Evolutionary conservation across 345 rosid species (phyloP), one percentile per base, ranked within the genome.

Genomic region (Erodium maritimum): DNA sequence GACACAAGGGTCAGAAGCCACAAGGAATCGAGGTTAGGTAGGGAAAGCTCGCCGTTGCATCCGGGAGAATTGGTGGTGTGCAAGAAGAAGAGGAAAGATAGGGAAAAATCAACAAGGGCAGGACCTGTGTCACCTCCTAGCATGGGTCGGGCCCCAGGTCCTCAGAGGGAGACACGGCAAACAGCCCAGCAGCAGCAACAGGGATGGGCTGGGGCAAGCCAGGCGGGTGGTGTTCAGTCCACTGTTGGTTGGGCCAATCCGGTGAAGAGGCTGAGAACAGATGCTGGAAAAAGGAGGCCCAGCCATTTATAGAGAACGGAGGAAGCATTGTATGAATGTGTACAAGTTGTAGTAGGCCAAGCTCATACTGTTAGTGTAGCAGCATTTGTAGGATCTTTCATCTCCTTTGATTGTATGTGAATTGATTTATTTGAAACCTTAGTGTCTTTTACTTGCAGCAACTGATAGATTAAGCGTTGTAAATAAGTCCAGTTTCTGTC

Each of bases 201-300:
- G 71, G 83, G 83, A 11, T 80, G 93, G 96, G n/a, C n/a, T n/a
- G n/a, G n/a, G n/a, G 76, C 72, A 42, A 88, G 80, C 73, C 90
- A 78, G 77, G 61, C 84, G 25, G 34, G 34, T 29, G 67, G n/a
- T n/a, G n/a, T n/a, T n/a, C n/a, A n/a, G n/a, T n/a, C n/a, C n/a
- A n/a, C n/a, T n/a, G n/a, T 90, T 21, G 96, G 97, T 57, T 94
- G 99, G 99, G 97, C 99, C 65, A 87, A 94, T 78, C 99, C 97
- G 13, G 99, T 90, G 25, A 94, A 94, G 85, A 81, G 91, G 75
- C 61, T 87, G 72, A 85, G 99, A 65, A 90, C 99, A 17, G 99
- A 87, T 74, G 71, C 94, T 8, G 96, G 95, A 62, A 85, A 84
- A 71, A 82, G 97, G 71, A 75, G 99, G 71, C 91, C 96, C 0